phyloP scores from a whole-genome alignment of 768 basidiomycete species.

The Lactarius pseudohatsudake region DNA sequence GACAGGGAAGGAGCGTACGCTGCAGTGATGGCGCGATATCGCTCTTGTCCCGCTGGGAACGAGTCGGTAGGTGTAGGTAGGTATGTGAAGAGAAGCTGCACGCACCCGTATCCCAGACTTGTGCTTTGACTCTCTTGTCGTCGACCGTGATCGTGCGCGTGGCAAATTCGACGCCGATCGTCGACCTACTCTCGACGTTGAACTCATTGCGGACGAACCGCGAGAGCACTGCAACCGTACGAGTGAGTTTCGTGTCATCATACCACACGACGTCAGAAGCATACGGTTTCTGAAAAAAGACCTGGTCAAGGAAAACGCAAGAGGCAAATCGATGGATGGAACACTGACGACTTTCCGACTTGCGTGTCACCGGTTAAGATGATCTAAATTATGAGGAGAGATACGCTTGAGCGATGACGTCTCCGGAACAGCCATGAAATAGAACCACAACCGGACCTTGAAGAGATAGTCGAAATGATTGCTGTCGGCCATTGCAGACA shows the following conservation, averaged over 20 bases:
- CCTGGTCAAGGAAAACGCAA: conserved; percentile 10
- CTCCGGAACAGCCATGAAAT: background rate
- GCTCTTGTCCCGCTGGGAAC: conserved; percentile 84
- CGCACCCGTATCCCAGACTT: conserved; percentile 98
- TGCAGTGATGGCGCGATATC: conserved; percentile 96
- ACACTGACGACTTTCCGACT: conserved; percentile 97
- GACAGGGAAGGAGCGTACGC: conserved; percentile 54
- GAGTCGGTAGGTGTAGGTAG: conserved; percentile 12
- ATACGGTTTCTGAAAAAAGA: conserved; percentile 57
- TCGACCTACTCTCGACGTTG: conserved; percentile 98
- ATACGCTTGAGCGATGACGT: background rate
- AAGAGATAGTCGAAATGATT: conserved; percentile 93
- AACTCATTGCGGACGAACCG: conserved; percentile 99
- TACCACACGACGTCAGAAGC: conserved; percentile 32
- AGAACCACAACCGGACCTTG: conserved; percentile 61
- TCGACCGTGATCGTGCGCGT: conserved; percentile 97
- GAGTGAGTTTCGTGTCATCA: conserved; percentile 16
- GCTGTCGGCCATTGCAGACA: background rate
- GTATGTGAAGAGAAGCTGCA: conserved; percentile 15
- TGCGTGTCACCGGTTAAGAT: conserved; percentile 99
- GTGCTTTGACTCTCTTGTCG: conserved; percentile 94
- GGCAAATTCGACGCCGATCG: conserved; percentile 98
- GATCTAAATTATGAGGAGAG: conserved; percentile 53
- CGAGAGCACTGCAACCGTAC: conserved; percentile 75
- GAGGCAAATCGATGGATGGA: conserved; percentile 5